These are phyloP conservation scores for Ganoderma sinense DNA, from an alignment of 1,284 basidiomycete species.

Conservation along the genomic window DNA sequence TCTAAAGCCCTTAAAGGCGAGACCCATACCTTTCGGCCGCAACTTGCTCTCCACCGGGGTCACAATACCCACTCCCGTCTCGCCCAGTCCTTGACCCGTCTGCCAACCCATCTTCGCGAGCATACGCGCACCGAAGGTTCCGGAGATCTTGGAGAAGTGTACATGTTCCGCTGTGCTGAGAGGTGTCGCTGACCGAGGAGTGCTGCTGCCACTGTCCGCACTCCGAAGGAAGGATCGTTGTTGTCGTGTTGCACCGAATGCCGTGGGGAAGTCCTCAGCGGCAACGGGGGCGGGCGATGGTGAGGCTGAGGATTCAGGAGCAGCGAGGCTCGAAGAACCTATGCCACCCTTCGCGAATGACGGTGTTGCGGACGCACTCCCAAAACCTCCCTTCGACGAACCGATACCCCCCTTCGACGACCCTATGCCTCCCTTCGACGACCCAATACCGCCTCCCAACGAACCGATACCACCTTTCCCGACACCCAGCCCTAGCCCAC, in stretches of 20 bases:
- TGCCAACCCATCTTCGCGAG: constrained; percentile 97
- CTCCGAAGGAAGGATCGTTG: constrained; percentile 67
- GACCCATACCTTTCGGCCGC: constrained; percentile 85
- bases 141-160: constrained; percentile 83
- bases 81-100: constrained; percentile 84
- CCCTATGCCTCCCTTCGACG: constrained; percentile 55
- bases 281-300: constrained; percentile 41
- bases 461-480: constrained; percentile 48
- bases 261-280: constrained; percentile 46
- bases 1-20: constrained; percentile 86
- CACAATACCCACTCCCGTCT: constrained; percentile 83
- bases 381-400: constrained; percentile 35
- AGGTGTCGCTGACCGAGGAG: constrained; percentile 54
- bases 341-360: constrained; percentile 54
- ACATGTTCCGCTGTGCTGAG: constrained; percentile 72
- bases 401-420: constrained; percentile 39
- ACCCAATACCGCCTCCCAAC: constrained; percentile 36
- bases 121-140: constrained; percentile 85
- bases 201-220: constrained; percentile 46
- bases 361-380: constrained; percentile 23
- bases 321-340: constrained; percentile 46
- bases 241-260: constrained; percentile 51
- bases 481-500: constrained; percentile 49
- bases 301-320: constrained; percentile 41
- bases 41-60: constrained; percentile 88